Evolutionary conservation across 495 filamentous ascomycete genomes (phyloP), one percentile per base, ranked within the genome.

Genomic region (Tuber umbilicatum): DNA sequence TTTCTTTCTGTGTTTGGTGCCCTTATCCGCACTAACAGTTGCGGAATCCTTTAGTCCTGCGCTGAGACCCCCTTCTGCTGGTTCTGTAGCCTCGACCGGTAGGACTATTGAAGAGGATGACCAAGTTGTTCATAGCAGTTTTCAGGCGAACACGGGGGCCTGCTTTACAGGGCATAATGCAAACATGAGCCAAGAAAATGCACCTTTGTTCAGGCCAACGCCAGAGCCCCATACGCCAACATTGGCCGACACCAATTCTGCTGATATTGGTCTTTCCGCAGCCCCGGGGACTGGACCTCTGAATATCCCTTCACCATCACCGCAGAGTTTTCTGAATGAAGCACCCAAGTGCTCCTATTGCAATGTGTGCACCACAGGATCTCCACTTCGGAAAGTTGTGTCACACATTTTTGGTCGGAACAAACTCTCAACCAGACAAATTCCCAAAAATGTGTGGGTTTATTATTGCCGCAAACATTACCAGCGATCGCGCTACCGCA

Each of bases 321-420:
- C 76, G 12, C 45, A 80, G 14, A 75, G 80, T 19, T 80, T 80
- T 69, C 68, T 80, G 37, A 75, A 69, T 17, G 73, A 82, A 60
- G 55, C 70, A 38, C 81, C 78, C 31, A 82, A 78, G 43, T 82
- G 81, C 40, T 82, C 81, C 10, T 82, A 82, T 50, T 82, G 80
- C 42, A 55, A 45, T 27, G 42, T 69, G 70, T 90, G 89, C 78
- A 83, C 85, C n/a, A 88, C 87, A 1, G 84, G 83, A 21, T 86
- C 85, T 19, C 84, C 83, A 12, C 83, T 85, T 31, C 88, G 93
- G 45, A 97, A 97, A 81, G 87, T 91, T 12, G 89, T 96, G 42
- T 93, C 91, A 0, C 92, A 97, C 76, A 86, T 94, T 74, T 95
- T 97, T 79, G 93, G 93, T n/a, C 88, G 93, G 19, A 97, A 97